A percentile compares a stretch with the other conserved stretches of the same genome.
These are phyloP conservation scores for Candida pseudoglaebosa DNA, from an alignment of 805 yeast species.

Conservation along the genomic window DNA sequence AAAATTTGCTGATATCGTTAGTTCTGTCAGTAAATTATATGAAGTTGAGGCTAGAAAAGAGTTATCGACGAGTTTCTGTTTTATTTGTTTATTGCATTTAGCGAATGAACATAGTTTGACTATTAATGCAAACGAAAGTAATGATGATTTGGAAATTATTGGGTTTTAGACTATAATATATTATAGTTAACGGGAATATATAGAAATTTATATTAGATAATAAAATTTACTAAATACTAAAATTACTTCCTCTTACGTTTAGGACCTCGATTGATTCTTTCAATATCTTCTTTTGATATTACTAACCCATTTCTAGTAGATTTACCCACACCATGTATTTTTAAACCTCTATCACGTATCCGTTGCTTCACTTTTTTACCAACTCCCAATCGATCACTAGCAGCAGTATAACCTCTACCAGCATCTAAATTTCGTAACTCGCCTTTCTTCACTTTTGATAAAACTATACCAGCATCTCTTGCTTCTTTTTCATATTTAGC, in stretches of 20 bases:
- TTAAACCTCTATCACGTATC: slow-evolving; percentile 71
- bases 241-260: slow-evolving; percentile 6
- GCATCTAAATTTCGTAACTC: slow-evolving; percentile 53
- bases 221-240: not conserved
- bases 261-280: slow-evolving; percentile 26
- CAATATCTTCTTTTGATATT: slow-evolving; percentile 65
- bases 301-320: slow-evolving; percentile 76
- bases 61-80: slow-evolving; percentile 43
- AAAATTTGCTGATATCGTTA: slow-evolving; percentile 35
- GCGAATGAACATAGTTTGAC: slow-evolving; percentile 42
- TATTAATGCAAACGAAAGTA: slow-evolving; percentile 25
- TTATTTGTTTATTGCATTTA: slow-evolving; percentile 41
- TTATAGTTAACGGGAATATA: slow-evolving; percentile 1
- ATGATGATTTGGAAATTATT: slow-evolving; percentile 32
- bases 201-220: too few species aligned
- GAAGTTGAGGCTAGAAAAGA: slow-evolving; percentile 37
- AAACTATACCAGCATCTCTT: slow-evolving; percentile 82
- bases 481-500: slow-evolving; percentile 71
- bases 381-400: slow-evolving; percentile 51
- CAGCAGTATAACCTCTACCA: slow-evolving; percentile 50
- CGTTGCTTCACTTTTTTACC: slow-evolving; percentile 36
- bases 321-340: slow-evolving; percentile 71
- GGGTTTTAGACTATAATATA: slow-evolving; percentile 15
- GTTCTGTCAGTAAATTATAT: slow-evolving; percentile 31
- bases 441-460: slow-evolving; percentile 67